Conservation (phyloP, 1,284 basidiomycete genomes). For the Papiliotrema fonsecae region DNA sequence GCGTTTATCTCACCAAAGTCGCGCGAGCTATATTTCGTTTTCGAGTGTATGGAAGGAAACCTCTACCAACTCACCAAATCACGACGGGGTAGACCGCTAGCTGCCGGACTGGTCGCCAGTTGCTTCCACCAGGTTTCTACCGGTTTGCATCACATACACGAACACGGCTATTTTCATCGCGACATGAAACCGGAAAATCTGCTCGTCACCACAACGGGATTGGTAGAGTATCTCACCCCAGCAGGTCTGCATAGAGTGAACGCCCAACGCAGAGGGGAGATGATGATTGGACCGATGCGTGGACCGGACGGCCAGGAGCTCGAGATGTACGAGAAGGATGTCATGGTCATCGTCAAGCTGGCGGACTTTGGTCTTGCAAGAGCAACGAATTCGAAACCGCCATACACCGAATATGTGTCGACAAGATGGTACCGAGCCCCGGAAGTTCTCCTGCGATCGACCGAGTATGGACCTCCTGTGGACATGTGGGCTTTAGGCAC, state of each 20-base stretch:
- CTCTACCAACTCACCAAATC: constrained; percentile 98
- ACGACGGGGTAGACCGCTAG: constrained; percentile 86
- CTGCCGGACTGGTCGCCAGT: constrained; percentile 88
- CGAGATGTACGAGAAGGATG: constrained; percentile 70
- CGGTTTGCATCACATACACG: constrained; percentile 90
- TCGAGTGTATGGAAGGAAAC: constrained; percentile 99
- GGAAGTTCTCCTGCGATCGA: constrained; percentile 86
- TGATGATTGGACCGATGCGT: constrained; percentile 6
- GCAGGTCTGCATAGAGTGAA: constrained; percentile 35
- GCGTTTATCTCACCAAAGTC: constrained; percentile 91
- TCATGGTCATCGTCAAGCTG: constrained; percentile 94
- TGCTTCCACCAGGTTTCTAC: constrained; percentile 89
- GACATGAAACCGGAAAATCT: constrained; percentile 99
- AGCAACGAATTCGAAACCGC: constrained; percentile 80
- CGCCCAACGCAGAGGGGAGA: constrained; percentile 7
- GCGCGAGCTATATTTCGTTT: constrained; percentile 97
- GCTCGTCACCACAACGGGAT: constrained; percentile 98
- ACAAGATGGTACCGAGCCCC: constrained; percentile 99
- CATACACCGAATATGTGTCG: constrained; percentile 98
- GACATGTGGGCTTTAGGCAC: constrained; percentile 99
- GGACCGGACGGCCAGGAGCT: constrained; percentile 15
- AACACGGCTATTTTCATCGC: constrained; percentile 92
- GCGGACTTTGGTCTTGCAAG: constrained; percentile 97
- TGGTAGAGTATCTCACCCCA: constrained; percentile 81
- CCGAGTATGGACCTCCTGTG: constrained; percentile 91